Evolutionary conservation across 441 rosid species (phyloP).

Genomic region (Lepidium campestre): DNA sequence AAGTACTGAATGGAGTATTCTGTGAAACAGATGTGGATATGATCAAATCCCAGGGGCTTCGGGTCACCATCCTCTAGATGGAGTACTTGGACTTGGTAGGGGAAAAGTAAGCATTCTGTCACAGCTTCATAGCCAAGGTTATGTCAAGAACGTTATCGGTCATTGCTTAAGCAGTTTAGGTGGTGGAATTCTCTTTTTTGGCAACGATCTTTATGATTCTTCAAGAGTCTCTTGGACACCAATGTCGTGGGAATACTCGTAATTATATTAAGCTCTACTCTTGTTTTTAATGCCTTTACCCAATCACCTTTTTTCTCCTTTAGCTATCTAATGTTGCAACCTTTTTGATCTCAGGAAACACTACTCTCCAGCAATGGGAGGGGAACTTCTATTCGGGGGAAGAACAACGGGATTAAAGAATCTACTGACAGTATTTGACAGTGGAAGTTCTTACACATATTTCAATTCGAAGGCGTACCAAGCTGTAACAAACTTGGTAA

Average conservation of each 20-base stretch:
- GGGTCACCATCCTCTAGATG: slow-evolving; percentile 74
- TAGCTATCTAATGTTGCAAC: neutral
- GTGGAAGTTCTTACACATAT: slow-evolving; percentile 86
- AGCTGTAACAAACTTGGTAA: slow-evolving; percentile 44
- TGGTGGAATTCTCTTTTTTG: slow-evolving; percentile 92
- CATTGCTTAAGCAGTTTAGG: slow-evolving; percentile 81
- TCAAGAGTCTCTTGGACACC: slow-evolving; percentile 63
- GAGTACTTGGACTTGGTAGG: slow-evolving; percentile 90
- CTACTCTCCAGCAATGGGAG: slow-evolving; percentile 73
- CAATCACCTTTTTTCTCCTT: neutral
- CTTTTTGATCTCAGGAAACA: slow-evolving; percentile 39
- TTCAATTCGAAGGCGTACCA: slow-evolving; percentile 51
- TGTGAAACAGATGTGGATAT: slow-evolving; percentile 70
- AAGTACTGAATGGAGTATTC: neutral
- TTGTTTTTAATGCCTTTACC: neutral
- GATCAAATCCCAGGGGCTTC: slow-evolving; percentile 67
- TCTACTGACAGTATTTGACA: slow-evolving; percentile 47
- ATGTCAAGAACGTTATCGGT: slow-evolving; percentile 67
- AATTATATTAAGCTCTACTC: slow-evolving; percentile 17
- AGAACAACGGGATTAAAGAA: slow-evolving; percentile 51
- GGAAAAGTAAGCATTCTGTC: slow-evolving; percentile 73
- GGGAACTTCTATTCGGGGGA: slow-evolving; percentile 53
- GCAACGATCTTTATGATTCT: slow-evolving; percentile 66
- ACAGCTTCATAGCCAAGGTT: slow-evolving; percentile 69
- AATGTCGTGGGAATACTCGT: slow-evolving; percentile 61